Percentiles rank a stretch among this genome's conserved stretches.
Evolutionary conservation across 176 grass and related monocot genomes (phyloP).

Genomic region (Zoysia pacifica): DNA sequence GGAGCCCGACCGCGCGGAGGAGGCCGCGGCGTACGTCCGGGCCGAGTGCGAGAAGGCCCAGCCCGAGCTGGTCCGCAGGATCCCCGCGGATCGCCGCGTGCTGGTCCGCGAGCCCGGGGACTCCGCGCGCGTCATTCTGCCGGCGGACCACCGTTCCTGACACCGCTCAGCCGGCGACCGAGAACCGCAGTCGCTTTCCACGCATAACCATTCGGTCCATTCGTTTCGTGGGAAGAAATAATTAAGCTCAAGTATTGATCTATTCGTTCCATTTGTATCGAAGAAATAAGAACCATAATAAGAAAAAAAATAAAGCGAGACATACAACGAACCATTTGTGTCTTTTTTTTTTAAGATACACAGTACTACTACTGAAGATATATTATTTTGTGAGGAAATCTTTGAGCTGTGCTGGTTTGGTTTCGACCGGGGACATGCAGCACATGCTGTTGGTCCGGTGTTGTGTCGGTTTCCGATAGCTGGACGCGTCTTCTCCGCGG

Average conservation of each 20-base stretch:
- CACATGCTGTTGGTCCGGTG: not conserved
- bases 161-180: not conserved
- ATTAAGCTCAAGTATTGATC: no score
- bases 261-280: no score
- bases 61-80: conserved; percentile 59
- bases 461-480: not conserved
- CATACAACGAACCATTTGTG: no score
- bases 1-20: conserved; percentile 44
- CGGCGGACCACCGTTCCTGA: conserved; percentile 25
- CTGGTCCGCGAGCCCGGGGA: conserved; percentile 73
- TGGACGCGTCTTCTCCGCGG: not conserved
- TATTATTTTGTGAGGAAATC: no score
- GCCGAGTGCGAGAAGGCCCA: conserved; percentile 69
- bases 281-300: no score
- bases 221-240: conserved; percentile 15
- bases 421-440: no score
- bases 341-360: no score
- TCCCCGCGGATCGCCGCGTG: conserved; percentile 63
- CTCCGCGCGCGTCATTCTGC: conserved; percentile 56
- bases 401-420: no score
- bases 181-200: not conserved
- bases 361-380: no score
- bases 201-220: conserved; percentile 21
- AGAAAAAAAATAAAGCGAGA: no score
- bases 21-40: conserved; percentile 60